phyloP scores from a whole-genome alignment of 345 rosid species.

The Citrus trifoliata region DNA sequence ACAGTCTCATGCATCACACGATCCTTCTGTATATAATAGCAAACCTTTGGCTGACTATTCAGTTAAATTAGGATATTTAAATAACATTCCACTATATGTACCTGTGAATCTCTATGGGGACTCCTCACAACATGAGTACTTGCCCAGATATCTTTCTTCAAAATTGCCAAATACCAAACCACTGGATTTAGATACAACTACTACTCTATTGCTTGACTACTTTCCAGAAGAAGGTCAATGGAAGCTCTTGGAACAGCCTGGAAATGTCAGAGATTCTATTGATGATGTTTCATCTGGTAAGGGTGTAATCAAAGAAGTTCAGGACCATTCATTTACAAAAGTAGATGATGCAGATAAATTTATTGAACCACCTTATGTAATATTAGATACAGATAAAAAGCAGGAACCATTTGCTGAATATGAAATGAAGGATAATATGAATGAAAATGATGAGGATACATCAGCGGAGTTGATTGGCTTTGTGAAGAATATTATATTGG shows the following conservation, averaged over 20 bases:
- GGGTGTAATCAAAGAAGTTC: slow-evolving; percentile 21
- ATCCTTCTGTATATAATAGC: slow-evolving; percentile 25
- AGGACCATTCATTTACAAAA: slow-evolving; percentile 22
- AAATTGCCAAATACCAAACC: slow-evolving; percentile 43
- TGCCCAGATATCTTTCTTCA: slow-evolving; percentile 38
- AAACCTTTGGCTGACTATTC: slow-evolving; percentile 29
- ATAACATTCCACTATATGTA: slow-evolving; percentile 35
- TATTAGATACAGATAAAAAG: slow-evolving; percentile 52
- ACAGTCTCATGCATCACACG: slow-evolving; percentile 24
- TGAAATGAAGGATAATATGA: slow-evolving; percentile 21
- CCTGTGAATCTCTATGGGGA: slow-evolving; percentile 31
- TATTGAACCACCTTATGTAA: slow-evolving; percentile 68
- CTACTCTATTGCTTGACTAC: slow-evolving; percentile 80
- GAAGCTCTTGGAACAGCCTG: slow-evolving; percentile 77
- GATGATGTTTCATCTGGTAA: slow-evolving; percentile 28
- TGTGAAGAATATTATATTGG: slow-evolving; percentile 55
- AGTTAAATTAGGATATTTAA: slow-evolving; percentile 18
- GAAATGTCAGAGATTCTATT: slow-evolving; percentile 29
- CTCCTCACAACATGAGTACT: slow-evolving; percentile 35
- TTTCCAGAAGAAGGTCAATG: slow-evolving; percentile 89
- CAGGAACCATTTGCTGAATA: slow-evolving; percentile 37
- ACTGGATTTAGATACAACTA: slow-evolving; percentile 65
- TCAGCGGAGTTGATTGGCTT: slow-evolving; percentile 48
- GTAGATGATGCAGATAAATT: slow-evolving; percentile 30
- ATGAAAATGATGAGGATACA: slow-evolving; percentile 27